A percentile compares a stretch with the other conserved stretches of the same genome.
Evolutionary conservation across 495 filamentous ascomycete genomes (phyloP).

Genomic region (Amorphotheca resinae): DNA sequence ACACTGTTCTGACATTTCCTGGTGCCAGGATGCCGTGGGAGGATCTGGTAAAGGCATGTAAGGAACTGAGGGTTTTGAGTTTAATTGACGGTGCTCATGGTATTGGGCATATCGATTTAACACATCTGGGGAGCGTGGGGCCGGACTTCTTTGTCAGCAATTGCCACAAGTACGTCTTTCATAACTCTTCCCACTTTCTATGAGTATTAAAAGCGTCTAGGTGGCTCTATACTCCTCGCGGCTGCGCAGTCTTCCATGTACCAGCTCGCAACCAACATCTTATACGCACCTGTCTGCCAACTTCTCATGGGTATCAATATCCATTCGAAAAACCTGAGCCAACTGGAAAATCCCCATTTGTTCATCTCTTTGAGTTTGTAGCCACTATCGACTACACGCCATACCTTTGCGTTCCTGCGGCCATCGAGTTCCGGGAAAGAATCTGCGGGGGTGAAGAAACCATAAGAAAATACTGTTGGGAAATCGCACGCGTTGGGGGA

Average conservation of each 20-base stretch:
- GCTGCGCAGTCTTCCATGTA: conserved; percentile 69
- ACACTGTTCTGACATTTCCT: conserved; percentile 62
- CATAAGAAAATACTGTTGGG: conserved; percentile 45
- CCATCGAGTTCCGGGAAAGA: conserved; percentile 51
- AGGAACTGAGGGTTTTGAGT: conserved; percentile 41
- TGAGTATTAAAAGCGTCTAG: conserved; percentile 1
- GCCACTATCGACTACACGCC: conserved; percentile 62
- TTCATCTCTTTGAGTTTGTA: conserved; percentile 63
- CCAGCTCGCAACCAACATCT: conserved; percentile 57
- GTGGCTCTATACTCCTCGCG: conserved; percentile 75
- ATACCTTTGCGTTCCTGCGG: conserved; percentile 58
- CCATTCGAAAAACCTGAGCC: conserved; percentile 6
- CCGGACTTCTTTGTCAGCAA: conserved; percentile 81
- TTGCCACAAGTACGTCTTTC: conserved; percentile 50
- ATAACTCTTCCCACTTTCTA: neutral
- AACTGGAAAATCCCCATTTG: conserved; percentile 40
- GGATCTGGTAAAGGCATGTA: conserved; percentile 44
- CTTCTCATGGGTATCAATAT: conserved; percentile 39
- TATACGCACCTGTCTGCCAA: conserved; percentile 65
- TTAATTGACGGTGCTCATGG: conserved; percentile 72
- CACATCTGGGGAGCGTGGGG: conserved; percentile 28
- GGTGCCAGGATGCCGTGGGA: conserved; percentile 74
- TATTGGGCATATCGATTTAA: conserved; percentile 63
- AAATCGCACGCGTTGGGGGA: conserved; percentile 49
- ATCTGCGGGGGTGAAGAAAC: conserved; percentile 62